Percentiles rank a stretch among this genome's conserved stretches.
These are phyloP conservation scores for Glonium stellatum DNA, from an alignment of 495 filamentous ascomycete species.

Conservation along the genomic window DNA sequence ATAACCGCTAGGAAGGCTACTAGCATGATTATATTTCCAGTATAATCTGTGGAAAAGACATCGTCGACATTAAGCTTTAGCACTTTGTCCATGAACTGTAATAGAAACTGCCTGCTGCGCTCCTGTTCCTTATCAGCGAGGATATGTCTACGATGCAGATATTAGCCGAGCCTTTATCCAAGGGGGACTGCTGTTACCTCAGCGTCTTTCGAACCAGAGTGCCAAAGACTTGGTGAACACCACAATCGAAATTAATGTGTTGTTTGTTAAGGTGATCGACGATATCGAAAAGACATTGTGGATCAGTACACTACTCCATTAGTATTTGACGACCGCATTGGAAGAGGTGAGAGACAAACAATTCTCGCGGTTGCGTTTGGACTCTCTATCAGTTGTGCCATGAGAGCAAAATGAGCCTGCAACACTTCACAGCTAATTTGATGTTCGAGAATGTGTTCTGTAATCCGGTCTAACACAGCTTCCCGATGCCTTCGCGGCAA, in stretches of 20 bases:
- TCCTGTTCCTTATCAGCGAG: background rate
- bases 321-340: background rate
- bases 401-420: conserved; percentile 4
- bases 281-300: background rate
- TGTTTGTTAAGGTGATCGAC: background rate
- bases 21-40: background rate
- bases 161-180: background rate
- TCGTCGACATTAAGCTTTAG: background rate
- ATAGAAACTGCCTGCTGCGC: background rate
- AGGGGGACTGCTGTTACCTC: background rate
- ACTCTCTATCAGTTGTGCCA: conserved; percentile 19
- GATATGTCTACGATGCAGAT: background rate
- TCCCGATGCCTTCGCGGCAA: conserved; percentile 1
- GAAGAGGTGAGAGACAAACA: background rate
- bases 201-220: background rate
- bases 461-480: conserved; percentile 10
- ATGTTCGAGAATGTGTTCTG: conserved; percentile 6
- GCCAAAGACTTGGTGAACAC: background rate
- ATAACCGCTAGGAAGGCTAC: background rate
- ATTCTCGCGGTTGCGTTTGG: conserved; percentile 24
- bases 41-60: background rate
- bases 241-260: background rate
- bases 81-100: background rate
- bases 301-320: conserved; percentile 4
- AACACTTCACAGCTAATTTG: background rate